phyloP scores from a whole-genome alignment of 1,284 basidiomycete species.

The Malassezia furfur region DNA sequence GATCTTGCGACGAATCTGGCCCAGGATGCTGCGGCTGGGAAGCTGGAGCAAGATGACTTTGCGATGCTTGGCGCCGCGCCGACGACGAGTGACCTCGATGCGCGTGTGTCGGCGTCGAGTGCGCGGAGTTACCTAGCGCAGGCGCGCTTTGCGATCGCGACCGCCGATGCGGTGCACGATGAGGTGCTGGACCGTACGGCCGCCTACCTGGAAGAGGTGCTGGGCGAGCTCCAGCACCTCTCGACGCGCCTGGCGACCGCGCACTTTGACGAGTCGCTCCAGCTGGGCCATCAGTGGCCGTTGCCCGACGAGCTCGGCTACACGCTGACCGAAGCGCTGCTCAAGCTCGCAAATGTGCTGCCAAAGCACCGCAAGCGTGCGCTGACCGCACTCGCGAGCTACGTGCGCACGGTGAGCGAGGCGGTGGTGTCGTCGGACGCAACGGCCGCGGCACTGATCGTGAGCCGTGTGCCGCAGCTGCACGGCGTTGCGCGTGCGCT shows the following conservation, averaged over 20 bases:
- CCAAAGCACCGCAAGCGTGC: slow-evolving; percentile 56
- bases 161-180: slow-evolving; percentile 26
- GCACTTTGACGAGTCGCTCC: slow-evolving; percentile 23
- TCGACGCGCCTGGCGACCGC: slow-evolving; percentile 28
- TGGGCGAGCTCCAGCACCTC: slow-evolving; percentile 9
- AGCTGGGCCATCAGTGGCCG: slow-evolving; percentile 29
- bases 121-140: slow-evolving; percentile 39
- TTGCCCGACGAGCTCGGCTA: slow-evolving; percentile 41
- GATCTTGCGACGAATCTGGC: slow-evolving; percentile 64
- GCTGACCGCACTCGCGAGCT: slow-evolving; percentile 41
- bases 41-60: slow-evolving; percentile 6
- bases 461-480: slow-evolving; percentile 60
- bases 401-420: background rate
- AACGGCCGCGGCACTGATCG: slow-evolving; percentile 6
- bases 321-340: slow-evolving; percentile 51
- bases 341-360: slow-evolving; percentile 56
- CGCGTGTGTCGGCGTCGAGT: slow-evolving; percentile 22
- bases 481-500: slow-evolving; percentile 80
- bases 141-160: slow-evolving; percentile 39
- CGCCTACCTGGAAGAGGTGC: background rate
- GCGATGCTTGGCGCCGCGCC: background rate
- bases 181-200: slow-evolving; percentile 15
- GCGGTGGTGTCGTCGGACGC: background rate
- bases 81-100: background rate
- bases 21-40: slow-evolving; percentile 10